phyloP scores from a whole-genome alignment of 345 rosid genomes.

The Eucalyptus globulus region DNA sequence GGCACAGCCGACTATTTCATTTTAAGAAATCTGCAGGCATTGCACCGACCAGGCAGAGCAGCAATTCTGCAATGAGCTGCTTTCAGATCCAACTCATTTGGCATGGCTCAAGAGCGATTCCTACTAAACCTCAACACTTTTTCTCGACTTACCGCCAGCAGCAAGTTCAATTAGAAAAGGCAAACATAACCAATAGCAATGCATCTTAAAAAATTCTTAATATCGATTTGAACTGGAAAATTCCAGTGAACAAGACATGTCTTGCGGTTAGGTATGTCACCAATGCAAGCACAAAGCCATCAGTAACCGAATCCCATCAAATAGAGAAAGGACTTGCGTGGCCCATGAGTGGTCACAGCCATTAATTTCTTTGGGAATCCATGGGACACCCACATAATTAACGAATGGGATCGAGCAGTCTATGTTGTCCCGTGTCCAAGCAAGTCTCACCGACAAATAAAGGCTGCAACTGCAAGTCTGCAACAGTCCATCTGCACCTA shows the following conservation, averaged over 20 bases:
- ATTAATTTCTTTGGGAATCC: not conserved
- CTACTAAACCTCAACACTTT: not conserved
- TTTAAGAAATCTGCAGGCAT: not conserved
- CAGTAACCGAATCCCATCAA: not conserved
- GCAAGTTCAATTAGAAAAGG: not conserved
- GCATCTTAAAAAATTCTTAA: not conserved
- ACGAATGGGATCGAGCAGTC: not conserved
- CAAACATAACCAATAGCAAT: not conserved
- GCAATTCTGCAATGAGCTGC: not conserved
- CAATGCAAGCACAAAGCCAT: not conserved
- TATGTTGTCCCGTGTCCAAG: not conserved
- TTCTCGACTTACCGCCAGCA: not conserved
- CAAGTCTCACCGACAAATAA: not conserved
- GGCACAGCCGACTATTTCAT: not conserved
- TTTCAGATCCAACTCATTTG: not conserved
- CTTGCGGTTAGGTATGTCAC: not conserved
- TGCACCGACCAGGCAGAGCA: not conserved
- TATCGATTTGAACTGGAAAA: not conserved
- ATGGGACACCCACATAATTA: not conserved
- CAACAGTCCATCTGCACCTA: not conserved
- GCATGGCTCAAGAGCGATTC: not conserved
- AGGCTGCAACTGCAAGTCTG: not conserved
- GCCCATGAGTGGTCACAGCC: not conserved
- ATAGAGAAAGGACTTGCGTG: not conserved
- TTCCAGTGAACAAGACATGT: not conserved